Base-by-base conservation (phyloP, 495 filamentous ascomycete genomes). In the Aspergillus cristatus region DNA sequence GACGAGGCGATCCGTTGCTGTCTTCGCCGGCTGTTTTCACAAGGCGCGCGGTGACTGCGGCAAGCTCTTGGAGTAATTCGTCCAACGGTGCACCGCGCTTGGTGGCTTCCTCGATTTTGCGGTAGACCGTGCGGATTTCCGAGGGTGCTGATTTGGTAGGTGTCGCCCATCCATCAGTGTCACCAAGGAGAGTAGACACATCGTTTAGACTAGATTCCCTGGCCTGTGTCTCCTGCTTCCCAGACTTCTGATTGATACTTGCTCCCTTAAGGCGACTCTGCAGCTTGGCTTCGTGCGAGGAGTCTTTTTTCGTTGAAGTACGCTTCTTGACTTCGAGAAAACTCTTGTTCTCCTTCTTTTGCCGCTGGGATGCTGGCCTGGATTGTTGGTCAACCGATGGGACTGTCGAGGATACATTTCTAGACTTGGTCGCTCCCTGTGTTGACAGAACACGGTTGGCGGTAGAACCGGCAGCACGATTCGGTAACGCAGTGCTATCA, bases 101-200 rank as follows among this genome's bases (percentile, higher is more conserved):
- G 22, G 33, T 45, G 5, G 53, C 48, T 11, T 52, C 41, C 37
- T 54, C 48, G 13, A 59, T 56, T n/a, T 43, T 43, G 13, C 39
- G 43, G 32, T 56, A 54, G 7, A 59, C 13, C 24, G 36, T 38
- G 7, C 39, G 45, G 18, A 59, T 34, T 13, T 49, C 41, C 12
- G 42, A 17, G 8, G 46, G 40, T 17, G 38, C 26, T 18, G 22
- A 14, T 29, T 24, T 48, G 14, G 29, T 45, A 16, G 42, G 38
- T 26, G 44, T 33, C 32, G 25, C 26, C 42, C 39, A 38, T 25
- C 7, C 18, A 28, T 33, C 29, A 18, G 15, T 15, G 14, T 18
- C 16, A 12, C 32, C 15, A 24, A n/a, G 20, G 20, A 4, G 4
- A 4, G 20, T 8, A 4, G 20, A 24, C 20, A 24, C 4, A 24